Evolutionary conservation across 148 eudicot species (phyloP), one percentile per base, ranked within the genome.

Genomic region (Nepenthes gracilis): DNA sequence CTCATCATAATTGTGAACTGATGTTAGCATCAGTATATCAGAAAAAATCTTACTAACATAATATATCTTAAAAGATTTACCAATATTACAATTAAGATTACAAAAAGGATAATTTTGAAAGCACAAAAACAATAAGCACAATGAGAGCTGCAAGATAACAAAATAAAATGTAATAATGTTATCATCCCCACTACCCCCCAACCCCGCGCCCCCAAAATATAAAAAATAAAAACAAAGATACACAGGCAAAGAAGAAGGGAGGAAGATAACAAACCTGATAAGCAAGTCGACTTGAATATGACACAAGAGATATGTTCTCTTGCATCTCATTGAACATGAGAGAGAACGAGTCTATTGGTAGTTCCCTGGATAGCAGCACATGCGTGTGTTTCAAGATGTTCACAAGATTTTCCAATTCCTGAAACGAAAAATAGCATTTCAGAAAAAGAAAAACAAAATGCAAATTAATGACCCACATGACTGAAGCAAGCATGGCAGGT

Each of bases 231-330:
- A 23, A 9, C n/a, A 34, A 9, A 58, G 50, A n/a, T 23, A 35
- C 1, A 35, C 36, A 50, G 33, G 45, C 43, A 12, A 4, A 45
- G 45, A 71, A 9, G 47, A 49, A 15, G 50, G 48, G 36, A 52
- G 61, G 15, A 5, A 49, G n/a, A 45, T 4, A 4, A 3, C 63
- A 68, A 59, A 93, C 98, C 96, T 93, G 96, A 64, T 85, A 88
- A 72, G 96, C 96, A 66, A 93, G 88, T 48, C 98, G 84, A 67
- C 98, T 93, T 57, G 98, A 88, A 76, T 93, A 93, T n/a, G 98
- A 93, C 67, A 93, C 91, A 68, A 85, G 88, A 74, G 98, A 93
- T 47, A 84, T 69, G 62, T 86, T 93, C 74, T 93, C 98, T 81
- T 88, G 96, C 95, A 88, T 88, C 84, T 93, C 98, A 65, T 70